These are phyloP conservation scores for Petasospora rhodanensis DNA, from an alignment of 1,139 yeast genomes.

Conservation along the genomic window DNA sequence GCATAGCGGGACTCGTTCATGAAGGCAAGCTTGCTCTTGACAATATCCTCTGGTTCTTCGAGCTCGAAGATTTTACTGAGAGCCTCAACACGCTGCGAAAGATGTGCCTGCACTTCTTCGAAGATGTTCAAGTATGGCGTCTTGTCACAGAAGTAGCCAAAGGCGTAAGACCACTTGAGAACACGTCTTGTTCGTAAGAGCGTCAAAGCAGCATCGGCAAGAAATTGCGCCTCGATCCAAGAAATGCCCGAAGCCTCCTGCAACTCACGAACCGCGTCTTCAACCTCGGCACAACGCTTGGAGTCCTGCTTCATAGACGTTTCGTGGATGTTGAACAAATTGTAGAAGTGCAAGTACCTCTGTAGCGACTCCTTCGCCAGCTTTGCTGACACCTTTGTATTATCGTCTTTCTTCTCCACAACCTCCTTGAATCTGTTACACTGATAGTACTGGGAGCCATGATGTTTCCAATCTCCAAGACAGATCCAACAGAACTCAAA, in stretches of 20 bases:
- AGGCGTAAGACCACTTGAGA: conserved; percentile 88
- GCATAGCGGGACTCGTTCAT: conserved; percentile 45
- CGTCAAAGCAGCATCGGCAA: conserved; percentile 65
- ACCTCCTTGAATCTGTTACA: conserved; percentile 54
- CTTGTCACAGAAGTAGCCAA: conserved; percentile 61
- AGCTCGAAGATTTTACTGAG: conserved; percentile 70
- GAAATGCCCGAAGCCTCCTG: conserved; percentile 63
- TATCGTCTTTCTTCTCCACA: conserved; percentile 32
- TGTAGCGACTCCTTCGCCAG: conserved; percentile 45
- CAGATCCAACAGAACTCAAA: conserved; percentile 95
- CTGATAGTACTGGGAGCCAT: conserved; percentile 59
- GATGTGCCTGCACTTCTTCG: conserved; percentile 69
- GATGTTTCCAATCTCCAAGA: conserved; percentile 69
- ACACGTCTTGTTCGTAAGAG: conserved; percentile 70
- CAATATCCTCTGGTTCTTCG: conserved; percentile 45
- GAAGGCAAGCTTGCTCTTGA: conserved; percentile 46
- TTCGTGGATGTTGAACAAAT: conserved; percentile 73
- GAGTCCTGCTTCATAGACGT: conserved; percentile 73
- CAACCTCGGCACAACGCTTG: conserved; percentile 57
- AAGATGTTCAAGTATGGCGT: conserved; percentile 52
- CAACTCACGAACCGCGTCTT: conserved; percentile 58
- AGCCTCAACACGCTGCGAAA: conserved; percentile 74
- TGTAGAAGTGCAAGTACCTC: conserved; percentile 73
- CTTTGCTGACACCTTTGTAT: conserved; percentile 27
- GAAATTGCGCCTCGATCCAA: conserved; percentile 88